These are phyloP conservation scores for Wilcoxina mikolae DNA, from an alignment of 495 filamentous ascomycete species.

Conservation along the genomic window DNA sequence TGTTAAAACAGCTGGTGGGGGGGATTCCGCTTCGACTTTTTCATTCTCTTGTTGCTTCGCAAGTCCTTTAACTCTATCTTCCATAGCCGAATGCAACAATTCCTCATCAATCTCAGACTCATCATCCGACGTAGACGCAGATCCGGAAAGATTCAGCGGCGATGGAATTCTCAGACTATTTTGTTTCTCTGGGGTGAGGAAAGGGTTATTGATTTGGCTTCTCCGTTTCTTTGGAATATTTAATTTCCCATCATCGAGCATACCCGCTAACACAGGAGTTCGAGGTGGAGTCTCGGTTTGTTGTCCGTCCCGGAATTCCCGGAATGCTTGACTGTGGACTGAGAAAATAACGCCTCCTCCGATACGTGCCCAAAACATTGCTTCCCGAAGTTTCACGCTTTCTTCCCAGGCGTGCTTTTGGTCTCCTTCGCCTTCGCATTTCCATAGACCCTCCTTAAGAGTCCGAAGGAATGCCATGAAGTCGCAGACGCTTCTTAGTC, in stretches of 20 bases:
- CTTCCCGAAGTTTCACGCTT: constrained; percentile 68
- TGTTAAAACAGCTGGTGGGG: no score
- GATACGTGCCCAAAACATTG: constrained; percentile 91
- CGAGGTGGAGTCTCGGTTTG: constrained; percentile 2
- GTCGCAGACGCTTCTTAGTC: constrained; percentile 79
- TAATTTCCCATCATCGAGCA: constrained; percentile 9
- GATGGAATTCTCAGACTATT: background rate
- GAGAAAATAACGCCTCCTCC: constrained; percentile 61
- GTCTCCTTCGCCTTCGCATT: constrained; percentile 59
- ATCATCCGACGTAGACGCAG: no score
- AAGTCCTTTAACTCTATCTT: no score
- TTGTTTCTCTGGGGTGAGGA: constrained; percentile 4
- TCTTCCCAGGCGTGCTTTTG: constrained; percentile 86
- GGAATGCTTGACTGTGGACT: background rate
- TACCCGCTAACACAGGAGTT: background rate
- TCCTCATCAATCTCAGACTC: no score
- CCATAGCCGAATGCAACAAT: no score
- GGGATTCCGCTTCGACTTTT: no score
- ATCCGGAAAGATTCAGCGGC: background rate
- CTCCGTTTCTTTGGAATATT: constrained; percentile 22
- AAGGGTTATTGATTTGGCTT: constrained; percentile 6
- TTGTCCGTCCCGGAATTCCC: background rate
- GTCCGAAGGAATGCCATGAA: constrained; percentile 81
- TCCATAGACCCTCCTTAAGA: constrained; percentile 77
- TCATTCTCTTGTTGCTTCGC: no score